These are phyloP conservation scores for Pisolithus microcarpus DNA, from an alignment of 768 basidiomycete genomes.

Conservation along the genomic window DNA sequence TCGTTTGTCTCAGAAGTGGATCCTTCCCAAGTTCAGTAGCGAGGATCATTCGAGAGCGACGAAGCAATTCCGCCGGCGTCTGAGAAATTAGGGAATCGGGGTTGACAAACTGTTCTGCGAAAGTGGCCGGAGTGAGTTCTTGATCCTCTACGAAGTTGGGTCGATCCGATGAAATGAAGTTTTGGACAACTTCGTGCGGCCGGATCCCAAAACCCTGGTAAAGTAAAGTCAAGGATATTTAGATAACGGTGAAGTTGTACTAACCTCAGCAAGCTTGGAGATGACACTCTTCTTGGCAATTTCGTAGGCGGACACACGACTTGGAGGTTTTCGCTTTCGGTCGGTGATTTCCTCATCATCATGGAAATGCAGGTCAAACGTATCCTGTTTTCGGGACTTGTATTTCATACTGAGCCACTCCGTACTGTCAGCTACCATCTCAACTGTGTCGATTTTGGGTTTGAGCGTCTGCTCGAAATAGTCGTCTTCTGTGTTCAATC, in stretches of 20 bases:
- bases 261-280: slow-evolving; percentile 72
- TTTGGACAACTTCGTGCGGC: slow-evolving; percentile 77
- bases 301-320: slow-evolving; percentile 79
- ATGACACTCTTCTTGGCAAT: slow-evolving; percentile 74
- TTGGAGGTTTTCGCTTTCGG: slow-evolving; percentile 75
- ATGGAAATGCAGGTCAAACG: slow-evolving; percentile 58
- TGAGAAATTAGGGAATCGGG: slow-evolving; percentile 53
- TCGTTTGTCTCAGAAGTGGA: slow-evolving; percentile 72
- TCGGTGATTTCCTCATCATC: slow-evolving; percentile 52
- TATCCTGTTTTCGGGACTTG: slow-evolving; percentile 62
- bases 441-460: slow-evolving; percentile 68
- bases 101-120: slow-evolving; percentile 82
- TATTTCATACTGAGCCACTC: slow-evolving; percentile 89
- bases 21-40: slow-evolving; percentile 90
- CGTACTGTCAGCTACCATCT: slow-evolving; percentile 82
- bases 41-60: slow-evolving; percentile 74
- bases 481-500: slow-evolving; percentile 60
- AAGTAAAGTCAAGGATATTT: not conserved
- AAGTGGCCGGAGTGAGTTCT: slow-evolving; percentile 67
- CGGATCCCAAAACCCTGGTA: slow-evolving; percentile 76
- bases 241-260: slow-evolving; percentile 14
- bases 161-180: slow-evolving; percentile 57
- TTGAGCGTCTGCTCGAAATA: slow-evolving; percentile 70
- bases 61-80: slow-evolving; percentile 60
- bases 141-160: slow-evolving; percentile 75